Evolutionary conservation across 192 early-diverging fungal genomes (phyloP).

Genomic region (Umbelopsis sp.): DNA sequence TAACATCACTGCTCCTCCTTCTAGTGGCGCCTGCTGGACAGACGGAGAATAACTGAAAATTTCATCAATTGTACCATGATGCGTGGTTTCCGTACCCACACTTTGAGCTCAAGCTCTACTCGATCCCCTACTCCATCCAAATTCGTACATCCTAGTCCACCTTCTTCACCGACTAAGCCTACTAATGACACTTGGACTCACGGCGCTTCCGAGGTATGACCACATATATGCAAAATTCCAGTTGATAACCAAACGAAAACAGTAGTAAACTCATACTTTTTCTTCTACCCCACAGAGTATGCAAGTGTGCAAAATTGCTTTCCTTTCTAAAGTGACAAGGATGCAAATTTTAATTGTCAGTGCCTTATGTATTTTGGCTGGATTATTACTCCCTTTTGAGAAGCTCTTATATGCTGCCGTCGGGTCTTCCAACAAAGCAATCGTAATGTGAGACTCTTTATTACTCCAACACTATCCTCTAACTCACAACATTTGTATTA

Average conservation of each 20-base stretch:
- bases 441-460: not conserved
- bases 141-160: slow-evolving; percentile 1
- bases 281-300: not conserved
- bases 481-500: slow-evolving; percentile 7
- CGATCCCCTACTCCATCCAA: slow-evolving; percentile 35
- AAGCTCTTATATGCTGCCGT: slow-evolving; percentile 29
- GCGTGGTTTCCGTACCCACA: slow-evolving; percentile 17
- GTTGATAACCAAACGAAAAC: slow-evolving; percentile 9
- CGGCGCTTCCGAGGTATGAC: slow-evolving; percentile 2
- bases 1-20: not conserved
- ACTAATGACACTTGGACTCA: not conserved
- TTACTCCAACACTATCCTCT: not conserved
- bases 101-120: slow-evolving; percentile 23
- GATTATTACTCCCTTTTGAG: slow-evolving; percentile 44
- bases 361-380: slow-evolving; percentile 41
- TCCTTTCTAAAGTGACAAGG: slow-evolving; percentile 41
- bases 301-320: not conserved
- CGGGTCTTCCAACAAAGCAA: slow-evolving; percentile 13
- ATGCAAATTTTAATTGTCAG: slow-evolving; percentile 48
- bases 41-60: slow-evolving; percentile 40
- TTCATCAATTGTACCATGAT: slow-evolving; percentile 45
- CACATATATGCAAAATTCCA: not conserved
- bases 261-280: not conserved
- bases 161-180: slow-evolving; percentile 13
- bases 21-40: slow-evolving; percentile 47